Percentiles rank a stretch among this genome's conserved stretches.
phyloP scores from a whole-genome alignment of 2,329 filamentous ascomycete genomes.

The Ophiocordyceps camponoti-floridani region DNA sequence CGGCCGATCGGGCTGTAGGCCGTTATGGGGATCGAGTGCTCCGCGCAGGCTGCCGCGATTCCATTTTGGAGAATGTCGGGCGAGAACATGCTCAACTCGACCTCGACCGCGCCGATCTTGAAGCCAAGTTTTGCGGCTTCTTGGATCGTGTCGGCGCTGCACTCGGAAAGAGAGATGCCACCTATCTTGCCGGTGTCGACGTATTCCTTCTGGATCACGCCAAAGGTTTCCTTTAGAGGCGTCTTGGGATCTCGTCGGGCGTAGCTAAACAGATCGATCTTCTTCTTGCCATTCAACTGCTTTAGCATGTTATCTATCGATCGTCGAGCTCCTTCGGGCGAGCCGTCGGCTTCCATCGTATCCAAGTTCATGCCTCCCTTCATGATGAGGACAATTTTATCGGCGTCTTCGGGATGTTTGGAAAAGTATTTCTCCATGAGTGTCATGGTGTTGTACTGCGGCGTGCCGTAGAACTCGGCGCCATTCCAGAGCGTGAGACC shows the following conservation, averaged over 20 bases:
- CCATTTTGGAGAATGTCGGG: constrained; percentile 31
- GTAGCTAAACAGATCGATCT: constrained; percentile 41
- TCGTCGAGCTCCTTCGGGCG: constrained; percentile 32
- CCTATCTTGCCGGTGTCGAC: constrained; percentile 33
- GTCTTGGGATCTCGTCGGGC: constrained; percentile 17
- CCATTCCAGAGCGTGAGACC: constrained; percentile 40
- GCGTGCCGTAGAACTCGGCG: constrained; percentile 46
- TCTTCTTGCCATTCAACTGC: constrained; percentile 34
- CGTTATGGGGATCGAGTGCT: constrained; percentile 50
- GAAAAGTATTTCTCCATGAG: constrained; percentile 44
- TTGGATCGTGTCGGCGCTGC: constrained; percentile 27
- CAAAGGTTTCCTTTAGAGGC: constrained; percentile 25
- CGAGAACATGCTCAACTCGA: constrained; percentile 33
- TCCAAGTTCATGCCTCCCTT: constrained; percentile 30
- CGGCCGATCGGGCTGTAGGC: constrained; percentile 32
- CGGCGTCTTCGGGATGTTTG: constrained; percentile 43
- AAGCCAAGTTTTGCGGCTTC: constrained; percentile 22
- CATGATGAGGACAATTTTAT: constrained; percentile 41
- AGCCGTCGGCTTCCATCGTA: constrained; percentile 27
- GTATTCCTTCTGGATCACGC: constrained; percentile 26
- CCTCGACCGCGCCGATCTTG: constrained; percentile 30
- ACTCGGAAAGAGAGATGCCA: constrained; percentile 33
- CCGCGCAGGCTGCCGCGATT: constrained; percentile 33
- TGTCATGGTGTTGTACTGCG: constrained; percentile 37
- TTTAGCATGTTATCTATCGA: constrained; percentile 39